Conservation (phyloP, 371 early-diverging fungal species). For the Mucor plumbeus region DNA sequence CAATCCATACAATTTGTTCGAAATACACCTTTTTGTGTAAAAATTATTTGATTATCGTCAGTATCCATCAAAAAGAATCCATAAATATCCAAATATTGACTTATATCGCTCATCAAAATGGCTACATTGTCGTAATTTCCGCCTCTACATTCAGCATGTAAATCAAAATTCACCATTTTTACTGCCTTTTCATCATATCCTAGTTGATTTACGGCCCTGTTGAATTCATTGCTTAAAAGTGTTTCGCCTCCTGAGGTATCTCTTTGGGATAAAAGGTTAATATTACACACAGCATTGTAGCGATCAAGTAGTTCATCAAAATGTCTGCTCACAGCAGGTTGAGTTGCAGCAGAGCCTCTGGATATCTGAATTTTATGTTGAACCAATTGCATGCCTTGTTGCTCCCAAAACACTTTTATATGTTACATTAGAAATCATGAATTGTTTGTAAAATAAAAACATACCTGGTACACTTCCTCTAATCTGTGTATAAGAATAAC, state of each 20-base stretch:
- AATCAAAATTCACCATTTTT: slow-evolving; percentile 80
- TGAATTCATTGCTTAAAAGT: slow-evolving; percentile 73
- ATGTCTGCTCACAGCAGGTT: slow-evolving; percentile 83
- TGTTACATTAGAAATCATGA: not conserved
- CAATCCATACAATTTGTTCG: slow-evolving; percentile 99
- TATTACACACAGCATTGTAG: slow-evolving; percentile 77
- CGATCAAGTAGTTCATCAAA: slow-evolving; percentile 76
- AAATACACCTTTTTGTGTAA: slow-evolving; percentile 80
- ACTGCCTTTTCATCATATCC: slow-evolving; percentile 30
- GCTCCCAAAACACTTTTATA: slow-evolving; percentile 90
- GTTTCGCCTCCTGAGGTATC: slow-evolving; percentile 72
- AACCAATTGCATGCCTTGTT: slow-evolving; percentile 85
- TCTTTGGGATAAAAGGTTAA: slow-evolving; percentile 83
- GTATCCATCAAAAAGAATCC: slow-evolving; percentile 74
- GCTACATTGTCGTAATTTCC: slow-evolving; percentile 81
- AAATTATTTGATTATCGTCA: slow-evolving; percentile 58
- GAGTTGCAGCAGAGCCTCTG: slow-evolving; percentile 68
- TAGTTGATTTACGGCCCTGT: slow-evolving; percentile 57
- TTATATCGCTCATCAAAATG: slow-evolving; percentile 56
- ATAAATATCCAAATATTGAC: slow-evolving; percentile 52
- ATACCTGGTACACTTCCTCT: slow-evolving; percentile 93
- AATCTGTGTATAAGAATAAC: slow-evolving; percentile 79
- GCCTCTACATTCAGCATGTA: slow-evolving; percentile 80
- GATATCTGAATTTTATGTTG: slow-evolving; percentile 83
- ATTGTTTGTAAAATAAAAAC: not conserved